phyloP scores from a whole-genome alignment of 2,329 filamentous ascomycete genomes.

The Gaeumannomyces sp. region DNA sequence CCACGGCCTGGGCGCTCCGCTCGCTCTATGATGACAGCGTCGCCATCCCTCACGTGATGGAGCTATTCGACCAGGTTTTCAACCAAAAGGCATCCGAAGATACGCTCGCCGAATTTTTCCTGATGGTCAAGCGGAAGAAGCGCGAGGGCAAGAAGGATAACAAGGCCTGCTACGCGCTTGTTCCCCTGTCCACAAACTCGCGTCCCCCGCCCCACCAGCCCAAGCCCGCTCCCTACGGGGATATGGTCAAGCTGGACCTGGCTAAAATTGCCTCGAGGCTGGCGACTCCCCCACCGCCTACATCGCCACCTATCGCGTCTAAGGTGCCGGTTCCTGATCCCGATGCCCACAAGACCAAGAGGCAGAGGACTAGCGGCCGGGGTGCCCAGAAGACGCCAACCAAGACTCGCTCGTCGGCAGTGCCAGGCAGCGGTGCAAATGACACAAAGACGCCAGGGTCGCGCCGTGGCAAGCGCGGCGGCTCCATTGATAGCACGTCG shows the following conservation, averaged over 20 bases:
- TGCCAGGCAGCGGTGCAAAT: conserved; percentile 10
- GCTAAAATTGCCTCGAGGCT: conserved; percentile 20
- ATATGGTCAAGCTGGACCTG: conserved; percentile 38
- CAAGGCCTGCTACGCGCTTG: conserved; percentile 48
- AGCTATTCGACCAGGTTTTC: conserved; percentile 53
- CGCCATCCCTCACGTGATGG: conserved; percentile 44
- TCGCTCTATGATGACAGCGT: conserved; percentile 54
- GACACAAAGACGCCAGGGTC: conserved; percentile 11
- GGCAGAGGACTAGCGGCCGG: conserved; percentile 16
- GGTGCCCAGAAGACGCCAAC: conserved; percentile 15
- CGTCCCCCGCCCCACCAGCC: conserved; percentile 38
- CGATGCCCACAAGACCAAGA: conserved; percentile 26
- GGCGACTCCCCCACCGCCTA: neutral
- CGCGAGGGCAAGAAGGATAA: conserved; percentile 49
- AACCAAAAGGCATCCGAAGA: conserved; percentile 48
- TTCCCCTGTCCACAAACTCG: conserved; percentile 38
- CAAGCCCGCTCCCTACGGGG: conserved; percentile 42
- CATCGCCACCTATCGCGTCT: too few species aligned
- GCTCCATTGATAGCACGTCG: conserved; percentile 24
- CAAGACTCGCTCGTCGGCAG: conserved; percentile 11
- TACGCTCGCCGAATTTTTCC: conserved; percentile 44
- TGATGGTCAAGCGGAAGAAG: conserved; percentile 48
- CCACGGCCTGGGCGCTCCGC: conserved; percentile 56
- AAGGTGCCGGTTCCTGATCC: conserved; percentile 13
- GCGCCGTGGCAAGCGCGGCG: conserved; percentile 18